A percentile compares a stretch with the other conserved stretches of the same genome.
These are phyloP conservation scores for Forsythia viridissima DNA, from an alignment of 257 asterid species.

Conservation along the genomic window DNA sequence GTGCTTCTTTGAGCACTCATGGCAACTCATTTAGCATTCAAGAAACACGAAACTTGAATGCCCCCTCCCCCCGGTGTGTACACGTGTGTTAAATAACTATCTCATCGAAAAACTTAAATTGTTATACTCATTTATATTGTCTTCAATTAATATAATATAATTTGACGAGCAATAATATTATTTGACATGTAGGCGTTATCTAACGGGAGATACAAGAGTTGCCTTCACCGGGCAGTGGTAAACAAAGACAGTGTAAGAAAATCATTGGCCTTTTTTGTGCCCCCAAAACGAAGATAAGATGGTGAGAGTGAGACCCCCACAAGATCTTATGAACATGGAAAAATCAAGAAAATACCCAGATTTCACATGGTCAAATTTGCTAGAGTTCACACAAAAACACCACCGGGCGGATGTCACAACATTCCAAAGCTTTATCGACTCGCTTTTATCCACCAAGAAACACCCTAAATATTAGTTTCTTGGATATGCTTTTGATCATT, in stretches of 20 bases:
- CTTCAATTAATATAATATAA: no score
- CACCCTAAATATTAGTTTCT: background rate
- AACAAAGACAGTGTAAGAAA: constrained; percentile 37
- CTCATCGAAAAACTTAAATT: background rate
- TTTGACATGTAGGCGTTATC: constrained; percentile 45
- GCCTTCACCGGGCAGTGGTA: constrained; percentile 61
- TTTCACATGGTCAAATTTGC: constrained; percentile 59
- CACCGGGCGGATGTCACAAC: constrained; percentile 56
- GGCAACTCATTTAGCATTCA: no score
- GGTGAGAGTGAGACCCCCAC: constrained; percentile 43
- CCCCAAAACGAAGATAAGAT: constrained; percentile 51
- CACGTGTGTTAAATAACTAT: no score
- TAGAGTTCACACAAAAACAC: constrained; percentile 45
- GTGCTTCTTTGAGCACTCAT: no score
- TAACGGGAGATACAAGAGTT: constrained; percentile 62
- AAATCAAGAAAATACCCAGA: constrained; percentile 54
- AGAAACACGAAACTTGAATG: no score
- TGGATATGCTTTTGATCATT: background rate
- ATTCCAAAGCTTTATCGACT: constrained; percentile 49
- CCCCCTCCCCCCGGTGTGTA: no score
- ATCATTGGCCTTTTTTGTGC: constrained; percentile 51
- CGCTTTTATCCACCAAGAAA: constrained; percentile 23
- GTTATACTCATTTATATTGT: background rate
- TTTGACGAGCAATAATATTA: background rate
- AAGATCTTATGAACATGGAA: constrained; percentile 34